Evolutionary conservation across 2,329 filamentous ascomycete species (phyloP).

Genomic region (Stagonosporopsis vannaccii): DNA sequence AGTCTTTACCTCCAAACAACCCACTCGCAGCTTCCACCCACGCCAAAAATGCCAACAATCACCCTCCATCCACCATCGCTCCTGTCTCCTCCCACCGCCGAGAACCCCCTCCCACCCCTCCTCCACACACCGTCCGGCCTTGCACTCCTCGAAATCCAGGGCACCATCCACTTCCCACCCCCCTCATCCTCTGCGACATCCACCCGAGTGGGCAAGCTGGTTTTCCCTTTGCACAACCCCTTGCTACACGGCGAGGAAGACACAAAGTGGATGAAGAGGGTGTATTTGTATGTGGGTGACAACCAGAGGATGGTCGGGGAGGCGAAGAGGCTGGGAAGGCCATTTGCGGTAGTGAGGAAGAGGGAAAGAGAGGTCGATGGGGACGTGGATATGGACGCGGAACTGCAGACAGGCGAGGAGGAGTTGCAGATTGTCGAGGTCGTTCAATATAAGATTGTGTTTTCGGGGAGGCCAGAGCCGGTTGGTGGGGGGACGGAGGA

Average conservation of each 20-base stretch:
- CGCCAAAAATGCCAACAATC: constrained; percentile 41
- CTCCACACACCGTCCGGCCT: constrained; percentile 89
- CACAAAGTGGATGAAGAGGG: constrained; percentile 86
- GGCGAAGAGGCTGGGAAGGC: constrained; percentile 81
- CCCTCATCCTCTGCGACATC: constrained; percentile 34
- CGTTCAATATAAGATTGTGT: constrained; percentile 85
- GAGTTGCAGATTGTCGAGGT: constrained; percentile 85
- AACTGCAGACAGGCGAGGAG: constrained; percentile 24
- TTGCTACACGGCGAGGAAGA: constrained; percentile 55
- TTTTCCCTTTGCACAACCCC: constrained; percentile 77
- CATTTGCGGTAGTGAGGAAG: constrained; percentile 77
- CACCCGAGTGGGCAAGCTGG: constrained; percentile 72
- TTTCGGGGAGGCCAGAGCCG: constrained; percentile 84
- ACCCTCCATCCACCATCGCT: constrained; percentile 31
- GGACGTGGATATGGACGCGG: constrained; percentile 36
- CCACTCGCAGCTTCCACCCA: neutral
- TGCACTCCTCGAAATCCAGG: constrained; percentile 91
- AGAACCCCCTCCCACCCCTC: constrained; percentile 76
- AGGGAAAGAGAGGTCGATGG: constrained; percentile 22
- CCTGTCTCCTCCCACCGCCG: constrained; percentile 10
- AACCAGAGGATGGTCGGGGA: constrained; percentile 91
- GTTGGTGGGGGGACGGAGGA: constrained; percentile 56
- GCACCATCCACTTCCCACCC: constrained; percentile 78
- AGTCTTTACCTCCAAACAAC: neutral
- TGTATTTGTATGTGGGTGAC: constrained; percentile 85